Evolutionary conservation across 805 yeast genomes (phyloP), one percentile per base, ranked within the genome.

Genomic region (Lipomyces sp.): DNA sequence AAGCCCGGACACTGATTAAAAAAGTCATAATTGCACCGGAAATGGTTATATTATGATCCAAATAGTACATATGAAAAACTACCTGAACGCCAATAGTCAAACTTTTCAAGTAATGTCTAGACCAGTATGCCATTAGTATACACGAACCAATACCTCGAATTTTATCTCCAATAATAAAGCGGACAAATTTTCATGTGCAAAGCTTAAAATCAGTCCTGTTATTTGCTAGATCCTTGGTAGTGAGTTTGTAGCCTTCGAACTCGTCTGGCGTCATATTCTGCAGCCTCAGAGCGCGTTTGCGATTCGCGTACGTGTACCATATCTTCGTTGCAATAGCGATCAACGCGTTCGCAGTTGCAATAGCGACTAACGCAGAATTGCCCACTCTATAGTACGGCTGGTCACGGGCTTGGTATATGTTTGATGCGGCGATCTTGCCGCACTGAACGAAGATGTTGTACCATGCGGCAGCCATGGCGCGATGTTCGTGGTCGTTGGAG

Each of bases 381-480:
- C 92, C 94, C 32, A 82, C 75, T 53, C 80, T 81, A 74, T 89
- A 89, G 45, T 80, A 73, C 0, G 92, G 93, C 56, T 78, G 79
- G 73, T 89, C 93, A 51, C 80, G 81, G 0, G 74, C 73, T 59
- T 87, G 76, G 75, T 88, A 89, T 10, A 89, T 81, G 72, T 87
- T 84, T 10, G 86, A 78, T 2, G 85, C 79, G 6, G 84, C 78
- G 59, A 89, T 85, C 37, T 79, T 75, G 1, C 86, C 89, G 0
- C 85, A 79, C 73, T 89, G 92, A 0, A 85, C 86, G 73, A 81
- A 83, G 80, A 87, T 87, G 72, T 88, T 89, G 73, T 84, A 87
- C 60, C 88, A 69, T 0, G 92, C 86, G 0, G 90, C 85, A 13
- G 88, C 82, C 4, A 88, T 86, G 0, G 92, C 84, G 71, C 93